Evolutionary conservation across 768 basidiomycete genomes (phyloP).

Genomic region (Aureoboletus auriporus): DNA sequence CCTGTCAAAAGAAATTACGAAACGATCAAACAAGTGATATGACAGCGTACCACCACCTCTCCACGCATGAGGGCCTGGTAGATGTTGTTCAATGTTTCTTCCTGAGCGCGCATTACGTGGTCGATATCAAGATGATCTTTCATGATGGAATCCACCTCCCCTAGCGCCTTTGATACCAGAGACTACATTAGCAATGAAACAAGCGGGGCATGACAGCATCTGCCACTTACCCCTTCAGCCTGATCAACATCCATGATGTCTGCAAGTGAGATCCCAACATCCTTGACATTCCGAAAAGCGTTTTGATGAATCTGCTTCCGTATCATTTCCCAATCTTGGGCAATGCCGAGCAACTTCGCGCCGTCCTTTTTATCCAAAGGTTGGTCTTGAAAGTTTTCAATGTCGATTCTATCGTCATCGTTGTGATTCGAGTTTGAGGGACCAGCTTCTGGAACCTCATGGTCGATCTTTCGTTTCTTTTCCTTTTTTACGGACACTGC

Average conservation of each 20-base stretch:
- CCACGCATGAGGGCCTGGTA: conserved; percentile 53
- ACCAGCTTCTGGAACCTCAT: conserved; percentile 20
- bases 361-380: conserved; percentile 56
- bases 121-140: conserved; percentile 64
- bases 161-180: conserved; percentile 40
- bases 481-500: conserved; percentile 25
- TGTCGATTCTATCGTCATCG: conserved; percentile 50
- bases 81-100: conserved; percentile 48
- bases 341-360: conserved; percentile 51
- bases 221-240: conserved; percentile 50
- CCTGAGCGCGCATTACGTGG: conserved; percentile 56
- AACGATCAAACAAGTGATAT: not conserved
- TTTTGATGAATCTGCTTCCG: conserved; percentile 42
- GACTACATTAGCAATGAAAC: not conserved
- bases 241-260: conserved; percentile 57
- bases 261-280: conserved; percentile 56
- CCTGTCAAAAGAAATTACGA: conserved; percentile 33
- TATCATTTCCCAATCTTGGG: conserved; percentile 60
- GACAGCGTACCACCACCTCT: conserved; percentile 52
- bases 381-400: conserved; percentile 60
- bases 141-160: conserved; percentile 63
- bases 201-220: not conserved
- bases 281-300: conserved; percentile 43
- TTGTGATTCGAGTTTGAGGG: conserved; percentile 12
- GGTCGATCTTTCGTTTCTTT: conserved; percentile 28